A percentile compares a stretch with the other conserved stretches of the same genome.
Conservation (phyloP, 306 rosid genomes). For the Lupinus albus region DNA sequence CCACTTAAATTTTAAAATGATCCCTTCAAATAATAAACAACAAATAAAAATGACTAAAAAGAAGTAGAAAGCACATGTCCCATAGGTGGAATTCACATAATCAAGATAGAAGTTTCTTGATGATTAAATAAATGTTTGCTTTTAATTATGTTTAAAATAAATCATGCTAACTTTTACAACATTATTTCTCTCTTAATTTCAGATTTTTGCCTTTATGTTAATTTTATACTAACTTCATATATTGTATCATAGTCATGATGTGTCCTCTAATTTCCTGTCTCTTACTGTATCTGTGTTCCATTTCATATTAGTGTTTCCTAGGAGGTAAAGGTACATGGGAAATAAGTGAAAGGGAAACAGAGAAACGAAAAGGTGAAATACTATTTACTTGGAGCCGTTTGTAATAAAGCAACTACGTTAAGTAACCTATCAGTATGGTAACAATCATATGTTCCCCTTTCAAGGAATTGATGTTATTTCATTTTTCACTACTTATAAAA, state of each 20-base stretch:
- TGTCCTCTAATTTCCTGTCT: not conserved
- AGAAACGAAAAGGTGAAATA: not conserved
- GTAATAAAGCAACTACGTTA: constrained; percentile 3
- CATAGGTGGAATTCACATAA: not conserved
- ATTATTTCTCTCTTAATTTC: not conserved
- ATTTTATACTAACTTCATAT: not conserved
- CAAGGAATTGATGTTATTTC: constrained; percentile 5
- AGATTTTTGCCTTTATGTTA: not conserved
- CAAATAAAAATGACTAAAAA: not conserved
- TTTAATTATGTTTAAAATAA: not conserved
- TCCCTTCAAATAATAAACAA: constrained; percentile 16
- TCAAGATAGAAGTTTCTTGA: too few relatives aligned
- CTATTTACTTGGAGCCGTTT: not conserved
- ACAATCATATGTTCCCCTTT: constrained; percentile 15
- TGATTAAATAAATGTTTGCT: not conserved
- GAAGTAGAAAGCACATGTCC: constrained; percentile 3
- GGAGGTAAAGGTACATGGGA: not conserved
- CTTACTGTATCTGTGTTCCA: not conserved
- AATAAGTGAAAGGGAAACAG: not conserved
- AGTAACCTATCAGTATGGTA: constrained; percentile 13
- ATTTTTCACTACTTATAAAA: constrained; percentile 15
- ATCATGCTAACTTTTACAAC: not conserved
- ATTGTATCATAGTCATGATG: not conserved
- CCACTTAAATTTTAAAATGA: not conserved
- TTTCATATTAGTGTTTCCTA: not conserved